phyloP scores from a whole-genome alignment of 768 basidiomycete genomes.

The Tylopilus cervinicoccineus region DNA sequence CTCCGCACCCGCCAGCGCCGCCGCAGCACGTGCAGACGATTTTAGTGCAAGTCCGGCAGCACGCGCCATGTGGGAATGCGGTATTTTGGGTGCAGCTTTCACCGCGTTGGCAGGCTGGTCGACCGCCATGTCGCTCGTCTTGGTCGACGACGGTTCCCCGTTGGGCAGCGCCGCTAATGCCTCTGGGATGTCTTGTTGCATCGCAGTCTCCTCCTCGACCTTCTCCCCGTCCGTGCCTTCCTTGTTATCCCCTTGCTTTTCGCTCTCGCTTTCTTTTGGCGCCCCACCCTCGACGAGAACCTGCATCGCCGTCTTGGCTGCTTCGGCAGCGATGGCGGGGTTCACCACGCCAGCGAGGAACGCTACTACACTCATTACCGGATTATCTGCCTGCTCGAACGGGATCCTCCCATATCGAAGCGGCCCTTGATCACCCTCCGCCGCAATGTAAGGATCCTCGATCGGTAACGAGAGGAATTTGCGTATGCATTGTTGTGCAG shows the following conservation, averaged over 20 bases:
- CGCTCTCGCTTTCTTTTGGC: slow-evolving; percentile 32
- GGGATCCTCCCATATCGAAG: slow-evolving; percentile 77
- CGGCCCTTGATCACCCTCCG: slow-evolving; percentile 72
- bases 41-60: slow-evolving; percentile 86
- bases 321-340: slow-evolving; percentile 88
- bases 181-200: slow-evolving; percentile 30
- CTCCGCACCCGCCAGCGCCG: slow-evolving; percentile 75
- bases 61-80: slow-evolving; percentile 72
- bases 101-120: slow-evolving; percentile 33
- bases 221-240: slow-evolving; percentile 32
- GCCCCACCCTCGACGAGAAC: slow-evolving; percentile 66
- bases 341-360: slow-evolving; percentile 92
- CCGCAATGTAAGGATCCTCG: slow-evolving; percentile 86
- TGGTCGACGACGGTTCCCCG: slow-evolving; percentile 14
- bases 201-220: slow-evolving; percentile 42
- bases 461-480: slow-evolving; percentile 96
- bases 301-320: slow-evolving; percentile 86
- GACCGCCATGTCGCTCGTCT: slow-evolving; percentile 44
- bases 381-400: slow-evolving; percentile 94
- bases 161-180: slow-evolving; percentile 6
- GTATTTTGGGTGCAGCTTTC: slow-evolving; percentile 38
- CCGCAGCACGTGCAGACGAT: slow-evolving; percentile 84
- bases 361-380: slow-evolving; percentile 97
- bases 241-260: slow-evolving; percentile 26
- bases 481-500: slow-evolving; percentile 91